Evolutionary conservation across 345 rosid genomes (phyloP).

Genomic region (Conringia planisiliqua): DNA sequence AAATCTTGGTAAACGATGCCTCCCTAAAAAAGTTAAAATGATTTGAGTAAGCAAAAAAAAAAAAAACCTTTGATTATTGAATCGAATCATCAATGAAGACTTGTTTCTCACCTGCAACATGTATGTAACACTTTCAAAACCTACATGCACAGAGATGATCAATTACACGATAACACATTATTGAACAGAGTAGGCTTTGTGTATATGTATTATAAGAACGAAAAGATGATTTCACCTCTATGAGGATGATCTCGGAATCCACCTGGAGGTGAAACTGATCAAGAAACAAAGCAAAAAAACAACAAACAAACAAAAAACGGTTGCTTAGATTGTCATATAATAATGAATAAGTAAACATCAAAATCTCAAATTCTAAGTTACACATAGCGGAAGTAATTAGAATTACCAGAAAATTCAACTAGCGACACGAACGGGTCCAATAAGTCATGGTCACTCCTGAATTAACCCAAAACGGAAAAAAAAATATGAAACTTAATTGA

Average conservation of each 20-base stretch:
- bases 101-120: conserved; percentile 62
- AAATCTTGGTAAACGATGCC: conserved; percentile 75
- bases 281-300: conserved; percentile 10
- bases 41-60: not conserved
- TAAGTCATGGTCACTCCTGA: conserved; percentile 60
- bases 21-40: conserved; percentile 45
- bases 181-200: not conserved
- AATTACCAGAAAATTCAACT: conserved; percentile 70
- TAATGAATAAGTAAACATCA: not conserved
- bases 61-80: not conserved
- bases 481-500: conserved; percentile 1
- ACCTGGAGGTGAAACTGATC: conserved; percentile 76
- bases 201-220: not conserved
- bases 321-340: not conserved
- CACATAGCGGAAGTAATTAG: not conserved
- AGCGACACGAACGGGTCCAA: conserved; percentile 87
- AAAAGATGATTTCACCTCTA: conserved; percentile 48
- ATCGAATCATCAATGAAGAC: not conserved
- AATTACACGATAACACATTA: not conserved
- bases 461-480: not conserved
- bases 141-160: conserved; percentile 34
- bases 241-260: conserved; percentile 97
- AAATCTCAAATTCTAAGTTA: not conserved
- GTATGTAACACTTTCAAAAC: conserved; percentile 93
- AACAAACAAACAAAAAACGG: not conserved